Base-by-base conservation (phyloP, 306 rosid genomes). In the Vigna angularis region DNA sequence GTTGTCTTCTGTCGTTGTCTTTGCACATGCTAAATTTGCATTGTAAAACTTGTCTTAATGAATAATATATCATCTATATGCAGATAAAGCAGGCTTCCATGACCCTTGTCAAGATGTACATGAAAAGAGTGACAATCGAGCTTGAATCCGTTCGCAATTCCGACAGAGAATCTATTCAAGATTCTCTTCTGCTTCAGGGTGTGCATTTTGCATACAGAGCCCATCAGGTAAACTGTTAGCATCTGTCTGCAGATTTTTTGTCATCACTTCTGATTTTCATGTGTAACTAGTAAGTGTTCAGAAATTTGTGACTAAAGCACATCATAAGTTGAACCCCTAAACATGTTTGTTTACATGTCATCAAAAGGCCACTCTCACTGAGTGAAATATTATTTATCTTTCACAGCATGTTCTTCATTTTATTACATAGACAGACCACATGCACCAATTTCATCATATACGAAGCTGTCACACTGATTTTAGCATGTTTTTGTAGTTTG, bases 181-280 rank as follows among this genome's bases (percentile, higher is more conserved):
- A 91, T 83, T 90, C 98, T 72, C 97, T 94, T 84, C 85, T 94
- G 83, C 93, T 92, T 56, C 98, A 92, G 76, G 97, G 97, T 0
- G 83, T 94, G 45, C 86, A 90, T 68, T 94, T 94, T 79, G 98
- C 96, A 17, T 94, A 90, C 55, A 83, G 96, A 28, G 97, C 97
- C 50, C 93, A 90, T 80, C 94, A 94, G 98, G 98, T 94, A 84
- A 26, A 62, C 28, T 67, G 45, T 58, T 38, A 16, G 42, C 69
- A 32, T 74, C 36, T 80, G 34, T 69, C 56, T 49, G 53, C 79
- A 36, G 30, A 44, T 49, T 49, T 50, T 38, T 36, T 40, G 14
- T 64, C 34, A 13, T 16, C 26, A 57, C 49, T 76, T 36, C 56
- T 24, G 64, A 70, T 78, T 66, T 66, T 20, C 63, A 30, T 45